Evolutionary conservation across 2,329 filamentous ascomycete species (phyloP).

Genomic region (Coniochaeta prunicola): DNA sequence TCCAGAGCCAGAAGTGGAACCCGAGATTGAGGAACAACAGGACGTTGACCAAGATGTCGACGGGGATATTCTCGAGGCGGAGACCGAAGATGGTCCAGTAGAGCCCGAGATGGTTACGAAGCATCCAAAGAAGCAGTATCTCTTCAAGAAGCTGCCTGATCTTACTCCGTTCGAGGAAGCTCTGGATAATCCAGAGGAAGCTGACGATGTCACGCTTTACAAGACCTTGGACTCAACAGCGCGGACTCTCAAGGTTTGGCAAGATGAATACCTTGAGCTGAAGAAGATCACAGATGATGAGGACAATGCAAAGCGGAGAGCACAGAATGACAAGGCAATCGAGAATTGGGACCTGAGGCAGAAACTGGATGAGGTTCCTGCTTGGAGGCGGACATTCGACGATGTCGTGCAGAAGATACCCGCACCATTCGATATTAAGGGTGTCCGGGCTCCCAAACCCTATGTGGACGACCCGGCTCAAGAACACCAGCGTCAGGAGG

Average conservation of each 20-base stretch:
- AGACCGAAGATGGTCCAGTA: slow-evolving; percentile 7
- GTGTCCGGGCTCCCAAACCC: slow-evolving; percentile 38
- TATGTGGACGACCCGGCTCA: slow-evolving; percentile 36
- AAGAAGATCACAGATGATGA: slow-evolving; percentile 47
- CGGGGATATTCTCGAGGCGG: slow-evolving; percentile 3
- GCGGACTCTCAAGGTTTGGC: slow-evolving; percentile 40
- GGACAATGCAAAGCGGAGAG: slow-evolving; percentile 47
- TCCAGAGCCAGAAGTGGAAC: slow-evolving; percentile 10
- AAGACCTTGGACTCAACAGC: slow-evolving; percentile 36
- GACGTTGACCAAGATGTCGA: slow-evolving; percentile 4
- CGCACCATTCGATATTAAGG: slow-evolving; percentile 43
- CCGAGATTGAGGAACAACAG: not conserved
- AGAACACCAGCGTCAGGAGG: slow-evolving; percentile 39
- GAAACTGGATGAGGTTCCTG: slow-evolving; percentile 16
- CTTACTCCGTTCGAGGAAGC: slow-evolving; percentile 39
- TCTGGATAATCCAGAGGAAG: slow-evolving; percentile 42
- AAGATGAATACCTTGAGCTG: slow-evolving; percentile 45
- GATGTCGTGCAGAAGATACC: slow-evolving; percentile 35
- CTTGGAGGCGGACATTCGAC: slow-evolving; percentile 18
- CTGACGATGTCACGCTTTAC: slow-evolving; percentile 39
- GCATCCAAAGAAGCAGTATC: slow-evolving; percentile 27
- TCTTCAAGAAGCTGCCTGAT: slow-evolving; percentile 43
- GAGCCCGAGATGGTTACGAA: slow-evolving; percentile 15
- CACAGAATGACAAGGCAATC: slow-evolving; percentile 33
- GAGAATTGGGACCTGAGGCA: slow-evolving; percentile 25